These are phyloP conservation scores for Candida yuanshanica DNA, from an alignment of 805 yeast genomes.

Conservation along the genomic window DNA sequence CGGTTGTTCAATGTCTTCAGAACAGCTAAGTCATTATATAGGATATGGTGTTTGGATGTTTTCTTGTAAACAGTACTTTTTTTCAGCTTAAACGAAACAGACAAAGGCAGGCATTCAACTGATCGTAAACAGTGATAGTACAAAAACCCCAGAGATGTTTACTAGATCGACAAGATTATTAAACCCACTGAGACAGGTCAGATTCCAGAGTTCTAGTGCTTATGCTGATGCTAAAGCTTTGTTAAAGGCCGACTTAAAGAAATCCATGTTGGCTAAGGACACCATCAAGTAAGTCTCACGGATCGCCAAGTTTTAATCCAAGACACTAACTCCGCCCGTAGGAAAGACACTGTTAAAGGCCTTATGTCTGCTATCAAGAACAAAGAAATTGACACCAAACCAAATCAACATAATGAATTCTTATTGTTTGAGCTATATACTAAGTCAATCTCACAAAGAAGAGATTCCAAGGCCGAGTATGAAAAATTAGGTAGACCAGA, in stretches of 20 bases:
- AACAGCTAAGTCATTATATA: no score
- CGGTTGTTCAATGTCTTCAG: no score
- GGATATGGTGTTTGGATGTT: no score
- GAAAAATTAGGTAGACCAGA: slow-evolving; percentile 41
- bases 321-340: no score
- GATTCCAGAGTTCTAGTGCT: slow-evolving; percentile 18
- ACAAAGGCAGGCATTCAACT: background rate
- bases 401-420: slow-evolving; percentile 29
- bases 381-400: slow-evolving; percentile 34
- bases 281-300: slow-evolving; percentile 22
- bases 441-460: slow-evolving; percentile 44
- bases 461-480: slow-evolving; percentile 45
- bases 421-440: slow-evolving; percentile 31
- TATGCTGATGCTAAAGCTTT: slow-evolving; percentile 28
- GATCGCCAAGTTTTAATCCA: no score
- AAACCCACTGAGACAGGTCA: background rate
- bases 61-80: no score
- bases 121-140: background rate
- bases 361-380: slow-evolving; percentile 39
- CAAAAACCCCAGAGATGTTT: background rate
- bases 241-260: slow-evolving; percentile 39
- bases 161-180: background rate
- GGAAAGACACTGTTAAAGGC: slow-evolving; percentile 40
- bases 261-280: slow-evolving; percentile 43
- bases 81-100: no score